phyloP scores from a whole-genome alignment of 1,139 yeast genomes.

The Blastobotrys arbuscula region DNA sequence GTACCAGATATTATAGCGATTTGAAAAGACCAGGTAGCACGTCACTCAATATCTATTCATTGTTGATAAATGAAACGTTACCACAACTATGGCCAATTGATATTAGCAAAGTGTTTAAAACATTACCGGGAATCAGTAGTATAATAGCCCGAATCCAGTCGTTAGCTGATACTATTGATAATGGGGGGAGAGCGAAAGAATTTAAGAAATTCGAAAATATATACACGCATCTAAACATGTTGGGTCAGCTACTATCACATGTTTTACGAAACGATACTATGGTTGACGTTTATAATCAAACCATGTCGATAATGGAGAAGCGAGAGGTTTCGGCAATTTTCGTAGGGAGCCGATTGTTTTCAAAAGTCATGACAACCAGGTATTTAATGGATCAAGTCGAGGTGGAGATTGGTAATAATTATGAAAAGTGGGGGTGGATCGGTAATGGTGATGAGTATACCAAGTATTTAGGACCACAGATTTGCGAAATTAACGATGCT shows the following conservation, averaged over 20 bases:
- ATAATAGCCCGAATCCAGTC: conserved; percentile 14
- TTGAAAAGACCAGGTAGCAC: conserved; percentile 6
- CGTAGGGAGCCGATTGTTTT: conserved; percentile 19
- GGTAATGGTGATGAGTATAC: conserved; percentile 14
- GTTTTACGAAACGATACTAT: conserved; percentile 46
- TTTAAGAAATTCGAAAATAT: background rate
- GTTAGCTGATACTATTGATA: background rate
- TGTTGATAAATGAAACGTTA: conserved; percentile 18
- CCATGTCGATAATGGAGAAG: background rate
- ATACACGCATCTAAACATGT: conserved; percentile 12
- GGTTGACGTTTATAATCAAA: background rate
- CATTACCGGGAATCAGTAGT: conserved; percentile 19
- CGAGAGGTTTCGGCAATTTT: conserved; percentile 14
- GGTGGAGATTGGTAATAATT: conserved; percentile 8
- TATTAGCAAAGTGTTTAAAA: conserved; percentile 11
- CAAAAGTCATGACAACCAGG: conserved; percentile 16
- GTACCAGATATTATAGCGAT: background rate
- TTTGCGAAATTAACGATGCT: conserved; percentile 10
- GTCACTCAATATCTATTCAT: conserved; percentile 17
- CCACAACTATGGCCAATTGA: conserved; percentile 15
- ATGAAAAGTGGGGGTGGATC: conserved; percentile 18
- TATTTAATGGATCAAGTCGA: conserved; percentile 12
- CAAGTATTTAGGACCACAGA: conserved; percentile 12
- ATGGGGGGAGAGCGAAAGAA: conserved; percentile 6
- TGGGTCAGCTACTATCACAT: conserved; percentile 3